Conservation (phyloP, 2,329 filamentous ascomycete genomes). For the Diplocarpon mali region DNA sequence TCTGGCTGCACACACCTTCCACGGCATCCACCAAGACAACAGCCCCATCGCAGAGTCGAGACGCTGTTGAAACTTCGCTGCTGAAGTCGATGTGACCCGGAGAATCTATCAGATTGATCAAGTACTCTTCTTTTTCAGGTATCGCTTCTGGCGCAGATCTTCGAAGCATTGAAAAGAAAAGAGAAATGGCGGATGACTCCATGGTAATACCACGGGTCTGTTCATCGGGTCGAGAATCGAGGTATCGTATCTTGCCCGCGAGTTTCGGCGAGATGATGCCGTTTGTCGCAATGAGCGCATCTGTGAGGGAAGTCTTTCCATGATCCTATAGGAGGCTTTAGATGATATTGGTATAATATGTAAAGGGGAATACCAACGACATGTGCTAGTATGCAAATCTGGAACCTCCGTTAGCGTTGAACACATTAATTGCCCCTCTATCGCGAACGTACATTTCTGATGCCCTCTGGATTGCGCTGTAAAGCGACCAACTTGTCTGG, state of each 20-base stretch:
- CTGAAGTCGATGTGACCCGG: conserved; percentile 98
- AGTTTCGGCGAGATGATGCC: conserved; percentile 98
- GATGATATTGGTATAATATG: background rate
- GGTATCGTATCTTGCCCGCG: conserved; percentile 93
- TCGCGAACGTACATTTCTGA: conserved; percentile 67
- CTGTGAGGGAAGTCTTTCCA: conserved; percentile 94
- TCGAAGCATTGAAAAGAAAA: conserved; percentile 87
- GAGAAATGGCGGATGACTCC: conserved; percentile 96
- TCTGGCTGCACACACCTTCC: conserved; percentile 96
- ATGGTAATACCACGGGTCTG: conserved; percentile 97
- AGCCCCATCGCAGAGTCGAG: conserved; percentile 85
- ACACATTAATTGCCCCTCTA: conserved; percentile 15
- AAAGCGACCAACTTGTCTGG: conserved; percentile 84
- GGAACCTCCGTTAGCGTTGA: conserved; percentile 16
- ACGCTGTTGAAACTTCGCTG: conserved; percentile 94
- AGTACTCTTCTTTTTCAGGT: conserved; percentile 73
- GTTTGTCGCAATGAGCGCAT: conserved; percentile 94
- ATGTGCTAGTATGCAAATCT: conserved; percentile 94
- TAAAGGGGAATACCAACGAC: conserved; percentile 46
- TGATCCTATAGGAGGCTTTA: conserved; percentile 53
- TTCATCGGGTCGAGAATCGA: conserved; percentile 93
- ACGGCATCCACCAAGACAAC: conserved; percentile 93
- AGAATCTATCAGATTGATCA: conserved; percentile 96
- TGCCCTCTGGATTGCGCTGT: conserved; percentile 76
- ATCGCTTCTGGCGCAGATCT: conserved; percentile 55